Evolutionary conservation across 1,139 yeast genomes (phyloP).

Genomic region (Yamadazyma blattariae): DNA sequence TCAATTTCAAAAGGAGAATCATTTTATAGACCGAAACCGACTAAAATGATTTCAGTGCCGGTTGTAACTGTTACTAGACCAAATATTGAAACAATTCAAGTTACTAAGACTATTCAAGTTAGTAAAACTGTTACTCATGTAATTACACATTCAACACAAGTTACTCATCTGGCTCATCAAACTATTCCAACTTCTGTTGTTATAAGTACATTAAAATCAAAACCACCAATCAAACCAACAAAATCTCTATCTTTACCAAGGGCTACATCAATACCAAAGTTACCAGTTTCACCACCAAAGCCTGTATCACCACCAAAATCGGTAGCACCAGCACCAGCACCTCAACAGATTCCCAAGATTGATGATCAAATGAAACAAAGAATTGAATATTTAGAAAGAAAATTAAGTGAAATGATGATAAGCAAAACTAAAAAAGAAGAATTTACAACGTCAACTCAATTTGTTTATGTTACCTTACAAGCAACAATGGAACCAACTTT

Average conservation of each 20-base stretch:
- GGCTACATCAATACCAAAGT: no score
- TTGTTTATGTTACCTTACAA: slow-evolving; percentile 1
- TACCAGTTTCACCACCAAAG: background rate
- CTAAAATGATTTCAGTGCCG: slow-evolving; percentile 5
- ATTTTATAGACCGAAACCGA: slow-evolving; percentile 3
- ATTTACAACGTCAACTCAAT: background rate
- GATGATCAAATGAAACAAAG: background rate
- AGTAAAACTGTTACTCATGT: slow-evolving; percentile 4
- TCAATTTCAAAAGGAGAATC: background rate
- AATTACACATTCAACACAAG: background rate
- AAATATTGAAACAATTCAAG: slow-evolving; percentile 3
- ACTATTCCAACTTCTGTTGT: background rate
- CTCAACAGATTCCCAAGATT: no score
- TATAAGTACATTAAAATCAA: background rate
- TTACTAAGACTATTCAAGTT: slow-evolving; percentile 3
- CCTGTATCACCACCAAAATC: no score
- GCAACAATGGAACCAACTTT: background rate
- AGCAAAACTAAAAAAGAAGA: no score
- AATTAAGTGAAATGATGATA: background rate
- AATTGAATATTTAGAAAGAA: slow-evolving; percentile 3
- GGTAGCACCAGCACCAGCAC: no score
- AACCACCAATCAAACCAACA: background rate
- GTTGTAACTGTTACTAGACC: slow-evolving; percentile 8
- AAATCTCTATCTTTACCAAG: no score
- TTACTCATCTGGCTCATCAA: background rate